phyloP scores from a whole-genome alignment of 306 rosid species.

The Rosa multiflora region DNA sequence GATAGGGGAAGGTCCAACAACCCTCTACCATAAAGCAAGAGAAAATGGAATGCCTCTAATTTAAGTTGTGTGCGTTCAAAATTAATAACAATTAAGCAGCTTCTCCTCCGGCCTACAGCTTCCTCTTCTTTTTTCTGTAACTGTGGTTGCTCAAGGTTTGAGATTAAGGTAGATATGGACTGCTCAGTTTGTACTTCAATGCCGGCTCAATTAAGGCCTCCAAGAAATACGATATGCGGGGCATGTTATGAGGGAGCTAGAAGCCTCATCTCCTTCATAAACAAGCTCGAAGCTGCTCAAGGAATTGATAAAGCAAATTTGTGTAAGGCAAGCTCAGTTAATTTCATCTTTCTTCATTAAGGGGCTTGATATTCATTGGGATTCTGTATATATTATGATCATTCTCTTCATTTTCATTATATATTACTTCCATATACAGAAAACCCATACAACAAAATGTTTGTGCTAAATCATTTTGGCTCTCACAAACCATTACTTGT shows the following conservation, averaged over 20 bases:
- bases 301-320: conserved; percentile 28
- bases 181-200: conserved; percentile 72
- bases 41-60: background rate
- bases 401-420: background rate
- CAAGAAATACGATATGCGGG: conserved; percentile 76
- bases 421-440: background rate
- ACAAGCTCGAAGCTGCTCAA: conserved; percentile 43
- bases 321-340: conserved; percentile 70
- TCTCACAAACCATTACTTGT: background rate
- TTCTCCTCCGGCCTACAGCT: conserved; percentile 6
- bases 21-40: conserved; percentile 6
- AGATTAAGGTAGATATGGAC: conserved; percentile 46
- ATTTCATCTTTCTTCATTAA: background rate
- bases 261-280: conserved; percentile 50
- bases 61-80: background rate
- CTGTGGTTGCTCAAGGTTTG: conserved; percentile 6
- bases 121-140: conserved; percentile 6
- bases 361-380: background rate
- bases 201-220: conserved; percentile 76
- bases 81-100: conserved; percentile 7
- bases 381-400: background rate
- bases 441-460: background rate
- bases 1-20: conserved; percentile 34
- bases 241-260: conserved; percentile 79
- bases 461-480: background rate